A percentile compares a stretch with the other conserved stretches of the same genome.
phyloP scores from a whole-genome alignment of 164 flowering plant species.

The Vitis labrusca region DNA sequence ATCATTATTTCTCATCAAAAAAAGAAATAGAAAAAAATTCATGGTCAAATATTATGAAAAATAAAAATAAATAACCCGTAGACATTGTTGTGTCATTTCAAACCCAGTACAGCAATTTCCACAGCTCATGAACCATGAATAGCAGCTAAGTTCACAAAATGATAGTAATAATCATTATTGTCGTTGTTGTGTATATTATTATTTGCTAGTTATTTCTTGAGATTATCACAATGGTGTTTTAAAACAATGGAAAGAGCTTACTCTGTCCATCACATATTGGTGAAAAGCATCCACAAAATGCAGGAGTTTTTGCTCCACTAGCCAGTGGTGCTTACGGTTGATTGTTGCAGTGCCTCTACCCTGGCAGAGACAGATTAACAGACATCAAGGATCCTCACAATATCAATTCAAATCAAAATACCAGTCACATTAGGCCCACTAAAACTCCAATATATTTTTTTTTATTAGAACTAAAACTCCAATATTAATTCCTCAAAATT shows the following conservation, averaged over 20 bases:
- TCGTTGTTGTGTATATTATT: too few species aligned
- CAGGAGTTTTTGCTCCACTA: slow-evolving; percentile 93
- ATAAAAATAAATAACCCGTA: too few species aligned
- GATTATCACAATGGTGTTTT: too few species aligned
- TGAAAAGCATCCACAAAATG: slow-evolving; percentile 99
- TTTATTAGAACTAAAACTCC: background rate
- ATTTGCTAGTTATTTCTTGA: too few species aligned
- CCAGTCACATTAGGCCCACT: background rate
- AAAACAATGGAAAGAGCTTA: slow-evolving; percentile 28
- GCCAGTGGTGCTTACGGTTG: slow-evolving; percentile 73
- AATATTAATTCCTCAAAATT: background rate
- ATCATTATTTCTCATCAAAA: too few species aligned
- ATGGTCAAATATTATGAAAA: too few species aligned
- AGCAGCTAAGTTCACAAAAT: too few species aligned
- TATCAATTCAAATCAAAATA: background rate
- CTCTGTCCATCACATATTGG: slow-evolving; percentile 99
- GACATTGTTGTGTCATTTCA: too few species aligned
- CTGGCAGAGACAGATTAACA: slow-evolving; percentile 35
- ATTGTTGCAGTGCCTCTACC: slow-evolving; percentile 49
- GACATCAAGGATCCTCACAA: background rate
- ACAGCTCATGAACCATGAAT: too few species aligned
- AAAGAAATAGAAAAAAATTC: too few species aligned
- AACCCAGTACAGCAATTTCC: too few species aligned
- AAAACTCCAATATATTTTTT: background rate
- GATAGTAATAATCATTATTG: too few species aligned